Evolutionary conservation across 2,329 filamentous ascomycete species (phyloP).

Genomic region (Laburnicola sp.): DNA sequence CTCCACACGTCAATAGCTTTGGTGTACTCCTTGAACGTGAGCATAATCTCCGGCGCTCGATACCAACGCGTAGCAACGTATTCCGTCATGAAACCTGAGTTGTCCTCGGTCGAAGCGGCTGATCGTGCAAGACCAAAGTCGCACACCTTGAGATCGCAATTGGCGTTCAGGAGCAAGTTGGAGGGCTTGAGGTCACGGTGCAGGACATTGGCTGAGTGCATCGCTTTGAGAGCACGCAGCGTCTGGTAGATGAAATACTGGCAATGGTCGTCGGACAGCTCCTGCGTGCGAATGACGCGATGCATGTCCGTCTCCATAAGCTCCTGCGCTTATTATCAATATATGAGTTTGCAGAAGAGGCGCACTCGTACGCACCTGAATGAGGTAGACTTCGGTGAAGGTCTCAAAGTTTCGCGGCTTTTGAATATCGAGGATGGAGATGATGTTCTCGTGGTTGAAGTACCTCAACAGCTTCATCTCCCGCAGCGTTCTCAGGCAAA

Average conservation of each 20-base stretch:
- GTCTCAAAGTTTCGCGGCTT: conserved; percentile 94
- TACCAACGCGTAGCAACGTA: conserved; percentile 99
- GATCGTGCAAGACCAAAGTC: conserved; percentile 96
- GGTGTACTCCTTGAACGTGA: conserved; percentile 99
- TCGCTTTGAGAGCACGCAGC: conserved; percentile 92
- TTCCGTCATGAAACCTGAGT: conserved; percentile 99
- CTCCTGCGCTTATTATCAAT: conserved; percentile 61
- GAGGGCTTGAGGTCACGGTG: conserved; percentile 98
- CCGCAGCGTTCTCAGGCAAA: conserved; percentile 91
- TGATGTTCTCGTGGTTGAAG: conserved; percentile 99
- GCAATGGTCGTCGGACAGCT: conserved; percentile 98
- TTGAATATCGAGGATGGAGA: conserved; percentile 98
- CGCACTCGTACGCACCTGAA: conserved; percentile 66
- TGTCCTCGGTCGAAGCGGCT: conserved; percentile 95
- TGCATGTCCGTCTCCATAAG: conserved; percentile 99
- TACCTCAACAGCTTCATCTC: conserved; percentile 99
- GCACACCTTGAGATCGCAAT: conserved; percentile 98
- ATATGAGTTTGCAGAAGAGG: not conserved
- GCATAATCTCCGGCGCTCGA: conserved; percentile 98
- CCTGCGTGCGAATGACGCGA: conserved; percentile 95
- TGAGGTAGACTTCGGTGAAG: conserved; percentile 97
- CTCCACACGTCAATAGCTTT: conserved; percentile 99
- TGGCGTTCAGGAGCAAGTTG: conserved; percentile 94
- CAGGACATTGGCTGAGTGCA: conserved; percentile 98
- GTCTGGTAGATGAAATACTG: conserved; percentile 99